Base-by-base conservation (phyloP, 2,329 filamentous ascomycete genomes). In the Biscogniauxia mediterranea region DNA sequence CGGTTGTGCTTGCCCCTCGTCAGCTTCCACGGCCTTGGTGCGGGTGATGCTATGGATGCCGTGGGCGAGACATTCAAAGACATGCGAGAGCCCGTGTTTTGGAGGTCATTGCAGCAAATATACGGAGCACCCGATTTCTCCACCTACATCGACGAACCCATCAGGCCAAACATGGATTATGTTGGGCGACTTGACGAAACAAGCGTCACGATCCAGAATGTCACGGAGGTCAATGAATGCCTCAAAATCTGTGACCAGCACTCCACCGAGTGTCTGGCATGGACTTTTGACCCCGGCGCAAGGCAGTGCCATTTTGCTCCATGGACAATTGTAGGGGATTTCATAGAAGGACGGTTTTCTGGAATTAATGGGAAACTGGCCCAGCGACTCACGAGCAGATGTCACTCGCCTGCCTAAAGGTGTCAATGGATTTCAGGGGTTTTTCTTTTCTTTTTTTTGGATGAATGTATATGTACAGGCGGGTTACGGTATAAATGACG, bases 1-100 rank as follows among this genome's bases (percentile, higher is more conserved):
- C 74, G 81, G 6, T 78, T 84, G 69, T 86, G 84, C 67, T 74
- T 82, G 50, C 83, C 83, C n/a, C 70, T 85, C 3, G 69, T 85
- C 3, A 82, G 81, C 9, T 85, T 85, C 67, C 83, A 85, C 68
- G 79, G 78, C 26, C 74, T 85, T 9, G 77, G 79, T 51, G 70
- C 76, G 38, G 75, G 75, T 4, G 74, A 75, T 9, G 75, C 75
- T 59, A 85, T 85, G 83, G 66, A 73, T 32, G 70, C 73, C 23
- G 75, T 81, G 7, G 81, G 80, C 21, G 70, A 72, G 21, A 73
- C 71, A 15, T 80, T 85, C 60, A 71, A 73, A 13, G 67, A 72
- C 20, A 66, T 75, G 53, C 67, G 72, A 23, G 68, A 74, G 51
- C 79, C 81, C 0, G 74, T 84, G 6, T 74, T 79, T 57, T 85